Evolutionary conservation across 1,139 yeast species (phyloP).

Genomic region (Candida glucosophila): DNA sequence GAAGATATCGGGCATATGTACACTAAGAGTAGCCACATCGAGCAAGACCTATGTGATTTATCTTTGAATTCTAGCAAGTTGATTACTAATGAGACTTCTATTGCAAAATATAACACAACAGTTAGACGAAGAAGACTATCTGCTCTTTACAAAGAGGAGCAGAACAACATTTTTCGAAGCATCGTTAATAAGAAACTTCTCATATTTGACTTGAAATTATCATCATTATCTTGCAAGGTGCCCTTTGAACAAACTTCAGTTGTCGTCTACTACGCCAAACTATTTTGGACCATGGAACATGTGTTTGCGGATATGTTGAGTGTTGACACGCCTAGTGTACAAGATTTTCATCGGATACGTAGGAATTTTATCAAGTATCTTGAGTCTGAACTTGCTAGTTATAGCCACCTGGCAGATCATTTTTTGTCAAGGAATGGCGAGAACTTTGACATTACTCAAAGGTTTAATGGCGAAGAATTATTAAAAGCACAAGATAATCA

Average conservation of each 20-base stretch:
- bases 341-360: not conserved
- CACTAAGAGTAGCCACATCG: slow-evolving; percentile 21
- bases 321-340: not conserved
- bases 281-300: not conserved
- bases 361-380: not conserved
- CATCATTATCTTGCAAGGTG: too few relatives aligned
- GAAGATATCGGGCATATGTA: slow-evolving; percentile 58
- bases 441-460: too few relatives aligned
- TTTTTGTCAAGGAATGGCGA: too few relatives aligned
- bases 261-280: not conserved
- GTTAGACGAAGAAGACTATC: slow-evolving; percentile 11
- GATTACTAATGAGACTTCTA: slow-evolving; percentile 16
- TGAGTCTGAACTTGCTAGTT: not conserved
- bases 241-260: too few relatives aligned
- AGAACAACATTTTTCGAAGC: slow-evolving; percentile 17
- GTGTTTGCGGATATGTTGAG: not conserved
- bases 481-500: too few relatives aligned
- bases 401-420: too few relatives aligned
- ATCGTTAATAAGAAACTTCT: slow-evolving; percentile 21
- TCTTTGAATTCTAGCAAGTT: slow-evolving; percentile 26
- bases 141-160: slow-evolving; percentile 9
- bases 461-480: too few relatives aligned
- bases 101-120: slow-evolving; percentile 13
- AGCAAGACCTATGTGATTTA: slow-evolving; percentile 21
- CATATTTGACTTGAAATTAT: slow-evolving; percentile 19